Evolutionary conservation across 306 rosid genomes (phyloP), one percentile per base, ranked within the genome.

Genomic region (Argentina anserina): DNA sequence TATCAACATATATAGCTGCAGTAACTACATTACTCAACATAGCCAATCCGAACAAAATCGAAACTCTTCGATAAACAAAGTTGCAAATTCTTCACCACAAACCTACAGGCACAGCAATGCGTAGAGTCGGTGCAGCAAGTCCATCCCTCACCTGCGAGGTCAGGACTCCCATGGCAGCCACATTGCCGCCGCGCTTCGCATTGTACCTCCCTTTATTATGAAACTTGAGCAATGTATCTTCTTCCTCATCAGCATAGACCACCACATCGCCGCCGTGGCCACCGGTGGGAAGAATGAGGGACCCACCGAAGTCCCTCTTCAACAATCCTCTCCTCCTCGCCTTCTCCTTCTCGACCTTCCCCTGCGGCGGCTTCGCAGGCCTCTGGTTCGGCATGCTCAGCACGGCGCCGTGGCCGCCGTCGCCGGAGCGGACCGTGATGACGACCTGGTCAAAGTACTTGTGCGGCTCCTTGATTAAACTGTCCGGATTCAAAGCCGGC

Each of bases 101-200:
- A 94, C 99, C 97, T 80, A 92, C 62, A 85, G 97, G 99, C 75
- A 94, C 97, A 21, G 97, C 82, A 90, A 95, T 86, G n/a, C 97
- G 87, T 71, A 92, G 77, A 58, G 89, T 84, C 0, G 91, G 95
- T 3, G 90, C 88, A 52, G 87, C 65, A 50, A 84, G 56, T 69
- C 97, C 98, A 76, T 84, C 8, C 3, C 59, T 87, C 82, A 88
- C 40, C n/a, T 84, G 86, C 14, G 97, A 87, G 23, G 84, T 85
- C 81, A 91, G 81, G 23, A 81, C 83, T 23, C 96, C 99, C 92
- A 86, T 90, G 0, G 97, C 84, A 81, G 80, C 93, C 72, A 91
- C 99, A 80, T 88, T 94, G 2, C 99, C 96, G 23, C 97, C 97
- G 1, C 96, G 96, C 23, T 90, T 92, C 1, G 96, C 98, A 41